Base-by-base conservation (phyloP, 108 stramenopile genomes). In the Skeletonema tropicum region DNA sequence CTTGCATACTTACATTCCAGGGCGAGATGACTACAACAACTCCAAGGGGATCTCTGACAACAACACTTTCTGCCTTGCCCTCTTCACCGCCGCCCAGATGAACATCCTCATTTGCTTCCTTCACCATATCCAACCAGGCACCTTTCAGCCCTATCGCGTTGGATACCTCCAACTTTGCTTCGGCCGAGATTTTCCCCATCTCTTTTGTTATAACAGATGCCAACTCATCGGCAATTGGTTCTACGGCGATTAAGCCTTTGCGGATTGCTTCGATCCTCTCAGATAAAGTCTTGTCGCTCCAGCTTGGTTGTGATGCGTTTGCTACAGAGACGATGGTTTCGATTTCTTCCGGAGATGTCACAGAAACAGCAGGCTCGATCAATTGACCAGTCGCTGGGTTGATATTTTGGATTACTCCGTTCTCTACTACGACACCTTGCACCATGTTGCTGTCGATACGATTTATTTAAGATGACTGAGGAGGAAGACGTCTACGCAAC, bases 21-120 rank as follows among this genome's bases (percentile, higher is more conserved):
- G 91, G 92, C 62, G 85, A 80, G 68, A 93, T 60, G 15, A 94
- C 82, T 23, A 76, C 93, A 3, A 92, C 95, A 25, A 96, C 94
- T 30, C 95, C 97, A 9, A 89, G 79, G 8, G 94, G 81, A 65
- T 94, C 88, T 58, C 92, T 83, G 3, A 90, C 84, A 19, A 92
- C 75, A 15, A 77, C 71, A 70, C 76, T 81, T 33, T 68, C 78
- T 66, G 64, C 75, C 71, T 79, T 85, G 39, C 35, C 90, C 35
- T 79, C 74, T 68, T 79, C 86, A 49, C 35, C 90, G 32, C 75
- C 74, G 21, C 76, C 60, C 9, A 83, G 49, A 30, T 45, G 32
- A 19, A 78, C 80, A 13, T 82, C 83, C 38, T 74, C 68, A 33
- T 84, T 86, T 26, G 91, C 67, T 60, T 87, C 81, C 64, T 80